A percentile compares a stretch with the other conserved stretches of the same genome.
Evolutionary conservation across 208 protist genomes (phyloP).

Genomic region (Blastocrithidia nonstop): DNA sequence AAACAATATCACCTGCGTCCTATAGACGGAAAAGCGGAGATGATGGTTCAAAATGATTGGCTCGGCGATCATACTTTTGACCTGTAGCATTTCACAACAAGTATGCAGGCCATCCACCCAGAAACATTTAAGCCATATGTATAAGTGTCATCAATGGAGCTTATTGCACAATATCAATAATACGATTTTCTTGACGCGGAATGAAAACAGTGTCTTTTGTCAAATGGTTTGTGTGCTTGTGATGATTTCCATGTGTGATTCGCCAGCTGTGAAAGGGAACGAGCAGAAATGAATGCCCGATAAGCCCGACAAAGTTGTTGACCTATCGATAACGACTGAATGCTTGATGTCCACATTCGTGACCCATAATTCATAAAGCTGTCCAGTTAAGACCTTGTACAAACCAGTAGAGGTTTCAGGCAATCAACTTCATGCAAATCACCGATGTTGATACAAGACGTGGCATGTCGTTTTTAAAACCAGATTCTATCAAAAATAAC

Average conservation of each 20-base stretch:
- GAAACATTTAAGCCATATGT: constrained; percentile 42
- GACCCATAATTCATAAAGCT: constrained; percentile 87
- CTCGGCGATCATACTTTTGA: constrained; percentile 46
- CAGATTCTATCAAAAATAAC: constrained; percentile 5
- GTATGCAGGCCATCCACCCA: constrained; percentile 84
- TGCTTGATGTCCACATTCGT: constrained; percentile 91
- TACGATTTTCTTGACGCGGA: constrained; percentile 32
- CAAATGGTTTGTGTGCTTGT: constrained; percentile 91
- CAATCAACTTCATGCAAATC: constrained; percentile 11
- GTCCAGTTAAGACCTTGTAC: constrained; percentile 76
- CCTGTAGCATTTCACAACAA: constrained; percentile 67
- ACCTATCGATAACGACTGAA: constrained; percentile 61
- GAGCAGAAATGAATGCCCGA: constrained; percentile 78
- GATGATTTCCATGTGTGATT: constrained; percentile 85
- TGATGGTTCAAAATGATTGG: constrained; percentile 73
- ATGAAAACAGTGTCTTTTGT: constrained; percentile 83
- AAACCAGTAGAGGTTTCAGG: constrained; percentile 68
- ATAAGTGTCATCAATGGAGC: constrained; percentile 35
- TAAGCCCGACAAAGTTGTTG: constrained; percentile 82
- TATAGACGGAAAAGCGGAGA: constrained; percentile 72
- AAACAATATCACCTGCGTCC: constrained; percentile 40
- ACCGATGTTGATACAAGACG: too few species aligned
- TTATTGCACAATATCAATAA: constrained; percentile 58
- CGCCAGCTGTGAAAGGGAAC: constrained; percentile 90
- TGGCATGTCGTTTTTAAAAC: neutral